These are phyloP conservation scores for Fusarium decemcellulare DNA, from an alignment of 2,329 filamentous ascomycete species.

Conservation along the genomic window DNA sequence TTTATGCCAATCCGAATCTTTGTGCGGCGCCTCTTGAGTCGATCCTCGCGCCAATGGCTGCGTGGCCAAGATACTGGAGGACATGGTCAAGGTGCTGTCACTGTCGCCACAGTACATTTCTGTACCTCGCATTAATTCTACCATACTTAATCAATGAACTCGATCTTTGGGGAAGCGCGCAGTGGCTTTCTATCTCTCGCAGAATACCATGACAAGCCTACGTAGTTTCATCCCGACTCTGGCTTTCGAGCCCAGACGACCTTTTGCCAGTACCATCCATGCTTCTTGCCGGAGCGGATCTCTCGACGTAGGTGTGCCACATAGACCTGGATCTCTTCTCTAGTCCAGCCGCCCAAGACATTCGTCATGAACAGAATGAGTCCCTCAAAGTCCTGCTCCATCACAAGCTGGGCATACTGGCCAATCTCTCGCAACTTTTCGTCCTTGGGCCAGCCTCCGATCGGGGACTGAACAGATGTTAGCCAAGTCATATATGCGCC, in stretches of 20 bases:
- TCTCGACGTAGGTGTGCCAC: background rate
- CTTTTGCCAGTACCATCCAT: conserved; percentile 10
- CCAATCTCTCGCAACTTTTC: conserved; percentile 17
- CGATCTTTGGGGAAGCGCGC: too few relatives aligned
- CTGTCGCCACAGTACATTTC: too few relatives aligned
- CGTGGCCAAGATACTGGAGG: too few relatives aligned
- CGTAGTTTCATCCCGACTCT: too few relatives aligned
- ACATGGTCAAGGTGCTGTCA: too few relatives aligned
- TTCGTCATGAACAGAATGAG: conserved; percentile 19
- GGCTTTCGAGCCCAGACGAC: conserved; percentile 10
- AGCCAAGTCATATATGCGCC: background rate
- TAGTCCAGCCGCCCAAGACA: conserved; percentile 12
- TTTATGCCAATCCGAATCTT: too few relatives aligned
- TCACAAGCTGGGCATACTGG: conserved; percentile 14
- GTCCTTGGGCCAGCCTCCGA: conserved; percentile 17
- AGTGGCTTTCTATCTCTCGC: too few relatives aligned
- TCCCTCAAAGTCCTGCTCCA: conserved; percentile 17
- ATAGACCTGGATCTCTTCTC: conserved; percentile 8
- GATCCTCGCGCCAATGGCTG: too few relatives aligned
- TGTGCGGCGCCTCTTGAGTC: too few relatives aligned
- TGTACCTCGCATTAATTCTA: too few relatives aligned
- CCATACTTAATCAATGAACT: too few relatives aligned
- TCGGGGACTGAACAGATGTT: conserved; percentile 6
- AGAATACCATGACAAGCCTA: too few relatives aligned
- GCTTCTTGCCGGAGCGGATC: conserved; percentile 8